A percentile compares a stretch with the other conserved stretches of the same genome.
Evolutionary conservation across 257 asterid species (phyloP).

Genomic region (Lithospermum erythrorhizon): DNA sequence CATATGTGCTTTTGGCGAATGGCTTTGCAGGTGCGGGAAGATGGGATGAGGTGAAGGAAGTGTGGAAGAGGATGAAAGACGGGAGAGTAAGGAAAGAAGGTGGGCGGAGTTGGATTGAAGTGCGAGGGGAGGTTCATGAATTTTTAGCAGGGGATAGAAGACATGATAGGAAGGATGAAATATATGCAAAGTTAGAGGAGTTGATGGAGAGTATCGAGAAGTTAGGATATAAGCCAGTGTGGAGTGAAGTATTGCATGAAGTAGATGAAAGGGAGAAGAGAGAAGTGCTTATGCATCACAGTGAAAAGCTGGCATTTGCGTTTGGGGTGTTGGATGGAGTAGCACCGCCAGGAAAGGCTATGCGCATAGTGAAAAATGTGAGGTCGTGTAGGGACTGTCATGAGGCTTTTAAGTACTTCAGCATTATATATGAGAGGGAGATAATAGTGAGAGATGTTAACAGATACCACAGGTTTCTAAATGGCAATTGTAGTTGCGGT

Average conservation of each 20-base stretch:
- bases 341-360: conserved; percentile 49
- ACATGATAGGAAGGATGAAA: conserved; percentile 46
- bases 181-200: conserved; percentile 41
- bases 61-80: conserved; percentile 58
- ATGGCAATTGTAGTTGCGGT: conserved; percentile 57
- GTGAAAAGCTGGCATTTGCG: conserved; percentile 70
- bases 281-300: conserved; percentile 45
- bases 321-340: conserved; percentile 56
- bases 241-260: conserved; percentile 39
- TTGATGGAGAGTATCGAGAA: conserved; percentile 47
- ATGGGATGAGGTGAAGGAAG: conserved; percentile 54
- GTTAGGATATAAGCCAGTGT: conserved; percentile 44
- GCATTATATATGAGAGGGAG: conserved; percentile 42
- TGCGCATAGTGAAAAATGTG: conserved; percentile 61
- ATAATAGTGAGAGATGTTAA: conserved; percentile 64
- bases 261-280: conserved; percentile 39
- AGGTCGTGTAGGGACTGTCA: conserved; percentile 72
- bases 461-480: conserved; percentile 58
- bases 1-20: conserved; percentile 61
- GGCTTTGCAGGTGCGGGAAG: conserved; percentile 36
- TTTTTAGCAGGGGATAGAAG: conserved; percentile 58
- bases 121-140: conserved; percentile 39
- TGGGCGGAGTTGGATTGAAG: conserved; percentile 78
- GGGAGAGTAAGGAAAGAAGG: conserved; percentile 47
- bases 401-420: conserved; percentile 46